These are phyloP conservation scores for Cyclospora cayetanensis DNA, from an alignment of 169 alveolate genomes.

Conservation along the genomic window DNA sequence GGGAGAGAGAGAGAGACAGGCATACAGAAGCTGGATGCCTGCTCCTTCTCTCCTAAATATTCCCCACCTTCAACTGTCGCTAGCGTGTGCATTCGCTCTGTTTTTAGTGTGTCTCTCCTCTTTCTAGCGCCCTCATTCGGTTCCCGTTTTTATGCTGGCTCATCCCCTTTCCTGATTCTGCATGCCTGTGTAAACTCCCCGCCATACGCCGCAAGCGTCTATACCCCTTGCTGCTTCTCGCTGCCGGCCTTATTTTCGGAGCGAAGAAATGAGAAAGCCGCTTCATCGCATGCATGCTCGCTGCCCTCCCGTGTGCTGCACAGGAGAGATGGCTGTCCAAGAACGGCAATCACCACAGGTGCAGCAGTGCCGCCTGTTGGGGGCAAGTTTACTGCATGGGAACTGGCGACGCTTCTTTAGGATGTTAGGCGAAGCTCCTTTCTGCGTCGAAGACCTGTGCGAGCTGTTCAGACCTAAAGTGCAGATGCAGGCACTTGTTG, in stretches of 20 bases:
- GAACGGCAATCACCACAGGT: not conserved
- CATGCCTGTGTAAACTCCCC: not conserved
- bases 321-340: slow-evolving; percentile 37
- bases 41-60: not conserved
- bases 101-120: not conserved
- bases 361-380: not conserved
- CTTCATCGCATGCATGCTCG: not conserved
- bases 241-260: not conserved
- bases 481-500: slow-evolving; percentile 68
- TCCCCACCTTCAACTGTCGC: not conserved
- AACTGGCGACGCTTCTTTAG: slow-evolving; percentile 62
- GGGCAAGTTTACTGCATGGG: slow-evolving; percentile 15
- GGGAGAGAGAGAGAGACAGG: not conserved
- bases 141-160: not conserved
- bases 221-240: not conserved
- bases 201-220: not conserved
- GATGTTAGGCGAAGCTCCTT: not conserved
- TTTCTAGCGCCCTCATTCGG: not conserved
- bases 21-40: not conserved
- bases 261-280: not conserved
- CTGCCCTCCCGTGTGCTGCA: not conserved
- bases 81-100: not conserved
- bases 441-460: slow-evolving; percentile 22
- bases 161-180: not conserved
- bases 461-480: slow-evolving; percentile 51